A percentile compares a stretch with the other conserved stretches of the same genome.
Conservation (phyloP, 495 filamentous ascomycete species). For the Trichoderma parareesei region DNA sequence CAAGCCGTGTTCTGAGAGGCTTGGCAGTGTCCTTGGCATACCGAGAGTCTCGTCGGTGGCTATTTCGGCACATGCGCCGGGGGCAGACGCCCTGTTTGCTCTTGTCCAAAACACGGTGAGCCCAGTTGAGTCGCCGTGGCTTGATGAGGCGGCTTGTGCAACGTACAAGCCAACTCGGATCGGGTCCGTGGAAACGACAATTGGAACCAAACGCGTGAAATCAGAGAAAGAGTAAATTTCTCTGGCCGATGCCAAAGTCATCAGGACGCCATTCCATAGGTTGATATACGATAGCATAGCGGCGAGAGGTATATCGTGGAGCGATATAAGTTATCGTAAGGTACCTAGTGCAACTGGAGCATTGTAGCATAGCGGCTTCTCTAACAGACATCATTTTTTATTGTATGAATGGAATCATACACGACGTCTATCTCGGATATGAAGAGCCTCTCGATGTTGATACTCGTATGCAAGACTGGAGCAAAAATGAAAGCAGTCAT, state of each 20-base stretch:
- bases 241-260: too few species aligned
- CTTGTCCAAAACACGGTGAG: conserved; percentile 41
- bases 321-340: neutral
- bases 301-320: neutral
- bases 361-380: too few species aligned
- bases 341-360: too few species aligned
- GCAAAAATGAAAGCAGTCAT: too few species aligned
- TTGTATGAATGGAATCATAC: too few species aligned
- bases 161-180: conserved; percentile 26
- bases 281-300: too few species aligned
- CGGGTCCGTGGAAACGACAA: conserved; percentile 27
- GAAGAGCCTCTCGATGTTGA: too few species aligned
- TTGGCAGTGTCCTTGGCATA: conserved; percentile 44
- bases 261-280: too few species aligned
- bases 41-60: conserved; percentile 53
- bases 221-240: neutral
- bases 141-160: conserved; percentile 17
- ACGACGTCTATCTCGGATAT: too few species aligned
- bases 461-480: too few species aligned
- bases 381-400: too few species aligned
- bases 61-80: conserved; percentile 39
- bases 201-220: conserved; percentile 31
- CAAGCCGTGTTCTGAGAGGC: conserved; percentile 39
- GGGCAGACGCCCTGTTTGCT: conserved; percentile 39
- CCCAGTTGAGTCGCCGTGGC: conserved; percentile 25